Percentiles rank a stretch among this genome's conserved stretches.
Evolutionary conservation across 768 basidiomycete genomes (phyloP).

Genomic region (Lactarius sp.): DNA sequence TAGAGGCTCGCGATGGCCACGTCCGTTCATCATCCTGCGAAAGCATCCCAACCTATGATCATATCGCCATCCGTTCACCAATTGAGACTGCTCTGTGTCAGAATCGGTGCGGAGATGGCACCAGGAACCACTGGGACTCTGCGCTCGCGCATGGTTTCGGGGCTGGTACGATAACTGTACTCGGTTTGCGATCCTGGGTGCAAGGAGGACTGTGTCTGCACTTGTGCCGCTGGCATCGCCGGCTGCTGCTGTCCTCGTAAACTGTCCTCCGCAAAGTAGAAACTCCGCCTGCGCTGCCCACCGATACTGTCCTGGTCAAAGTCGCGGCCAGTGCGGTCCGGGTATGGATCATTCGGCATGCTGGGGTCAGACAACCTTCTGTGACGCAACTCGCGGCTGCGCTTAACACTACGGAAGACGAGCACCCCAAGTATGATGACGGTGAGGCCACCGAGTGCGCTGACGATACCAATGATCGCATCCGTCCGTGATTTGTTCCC

Average conservation of each 20-base stretch:
- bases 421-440: constrained; percentile 69
- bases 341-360: constrained; percentile 42
- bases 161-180: constrained; percentile 34
- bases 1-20: background rate
- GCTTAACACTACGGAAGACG: constrained; percentile 60
- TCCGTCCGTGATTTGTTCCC: constrained; percentile 57
- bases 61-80: constrained; percentile 47
- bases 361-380: constrained; percentile 57
- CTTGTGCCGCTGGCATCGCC: constrained; percentile 31
- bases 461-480: constrained; percentile 89
- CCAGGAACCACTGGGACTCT: constrained; percentile 49
- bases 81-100: constrained; percentile 81
- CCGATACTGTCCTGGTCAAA: constrained; percentile 77
- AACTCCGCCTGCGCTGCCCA: constrained; percentile 66
- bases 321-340: constrained; percentile 51
- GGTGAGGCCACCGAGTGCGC: constrained; percentile 73
- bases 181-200: constrained; percentile 32
- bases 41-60: background rate
- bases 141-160: constrained; percentile 49
- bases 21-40: constrained; percentile 1
- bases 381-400: constrained; percentile 65
- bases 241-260: constrained; percentile 38
- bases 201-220: constrained; percentile 36
- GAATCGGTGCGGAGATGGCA: constrained; percentile 68
- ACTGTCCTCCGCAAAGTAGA: constrained; percentile 86